Base-by-base conservation (phyloP, 768 basidiomycete genomes). In the Suillus fuscotomentosus region DNA sequence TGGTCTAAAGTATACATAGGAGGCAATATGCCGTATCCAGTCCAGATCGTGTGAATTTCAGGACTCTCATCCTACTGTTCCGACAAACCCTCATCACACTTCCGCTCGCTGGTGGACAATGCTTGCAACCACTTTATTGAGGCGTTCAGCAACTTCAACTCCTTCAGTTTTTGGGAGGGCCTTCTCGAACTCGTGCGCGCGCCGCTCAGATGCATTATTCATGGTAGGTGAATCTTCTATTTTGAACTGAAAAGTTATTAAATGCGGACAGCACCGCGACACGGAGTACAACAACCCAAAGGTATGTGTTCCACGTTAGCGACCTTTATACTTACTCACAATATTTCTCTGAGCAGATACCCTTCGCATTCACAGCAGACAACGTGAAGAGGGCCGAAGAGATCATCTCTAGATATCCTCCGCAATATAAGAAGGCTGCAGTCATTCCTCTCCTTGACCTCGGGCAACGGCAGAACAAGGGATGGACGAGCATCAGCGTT, bases 351-450 rank as follows among this genome's bases (percentile, higher is more conserved):
- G 43, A 24, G 17, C 67, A 97, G 94, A 96, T 98, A 78, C 84
- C 91, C 13, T 99, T 99, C 78, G 86, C 91, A 69, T 96, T 97
- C 79, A 81, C 83, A 64, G 72, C 85, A 0, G 90, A 88, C 72
- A 98, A 97, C 81, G 71, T 88, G 78, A 92, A 92, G 82, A 85
- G 86, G 42, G 95, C 95, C 0, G 71, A 95, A 66, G 90, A 94
- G 75, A 92, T 99, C 79, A 93, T 99, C 76, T 83, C 92, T 48
- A 89, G 88, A 70, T 99, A 99, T 81, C 97, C 97, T 24, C 85
- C 94, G 61, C 96, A 98, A 73, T 99, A 99, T 85, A 97, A 95
- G 86, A 99, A 99, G 78, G 97, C 95, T 20, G 97, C 97, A 36
- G 90, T 94, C 70, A 98, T 99, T 74, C 97, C 97, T 55, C 84